Evolutionary conservation across 352 stramenopile species (phyloP).

Genomic region (Phytophthora hibernalis): DNA sequence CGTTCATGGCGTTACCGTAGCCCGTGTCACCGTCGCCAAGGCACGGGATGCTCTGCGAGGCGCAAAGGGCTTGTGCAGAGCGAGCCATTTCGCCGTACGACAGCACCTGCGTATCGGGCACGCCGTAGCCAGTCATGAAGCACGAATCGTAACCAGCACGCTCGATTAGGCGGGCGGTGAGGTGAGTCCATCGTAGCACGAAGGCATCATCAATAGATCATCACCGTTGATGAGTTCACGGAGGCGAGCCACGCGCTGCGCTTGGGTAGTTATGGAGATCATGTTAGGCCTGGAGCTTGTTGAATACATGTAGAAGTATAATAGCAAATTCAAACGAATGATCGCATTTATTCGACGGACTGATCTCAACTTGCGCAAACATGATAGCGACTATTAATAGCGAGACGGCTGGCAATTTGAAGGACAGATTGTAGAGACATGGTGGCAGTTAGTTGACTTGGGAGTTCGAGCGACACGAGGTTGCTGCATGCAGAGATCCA

Average conservation of each 20-base stretch:
- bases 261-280: constrained; percentile 43
- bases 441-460: too few species aligned
- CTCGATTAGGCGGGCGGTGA: constrained; percentile 90
- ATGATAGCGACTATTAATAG: not conserved
- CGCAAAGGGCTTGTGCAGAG: constrained; percentile 46
- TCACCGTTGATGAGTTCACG: constrained; percentile 55
- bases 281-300: not conserved
- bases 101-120: constrained; percentile 87
- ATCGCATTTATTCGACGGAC: not conserved
- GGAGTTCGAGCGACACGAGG: too few species aligned
- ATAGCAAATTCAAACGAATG: constrained; percentile 9
- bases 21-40: constrained; percentile 90
- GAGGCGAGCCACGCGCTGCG: constrained; percentile 51
- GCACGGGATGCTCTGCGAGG: constrained; percentile 47
- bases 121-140: constrained; percentile 95
- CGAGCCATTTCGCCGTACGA: constrained; percentile 67
- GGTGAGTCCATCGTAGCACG: constrained; percentile 93
- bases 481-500: not conserved
- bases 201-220: constrained; percentile 84
- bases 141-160: constrained; percentile 88
- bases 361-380: not conserved
- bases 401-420: not conserved
- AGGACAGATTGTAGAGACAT: not conserved
- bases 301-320: too few species aligned
- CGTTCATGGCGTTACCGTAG: constrained; percentile 94